Conservation (phyloP, 2,329 filamentous ascomycete genomes). For the Penicillium sp. region DNA sequence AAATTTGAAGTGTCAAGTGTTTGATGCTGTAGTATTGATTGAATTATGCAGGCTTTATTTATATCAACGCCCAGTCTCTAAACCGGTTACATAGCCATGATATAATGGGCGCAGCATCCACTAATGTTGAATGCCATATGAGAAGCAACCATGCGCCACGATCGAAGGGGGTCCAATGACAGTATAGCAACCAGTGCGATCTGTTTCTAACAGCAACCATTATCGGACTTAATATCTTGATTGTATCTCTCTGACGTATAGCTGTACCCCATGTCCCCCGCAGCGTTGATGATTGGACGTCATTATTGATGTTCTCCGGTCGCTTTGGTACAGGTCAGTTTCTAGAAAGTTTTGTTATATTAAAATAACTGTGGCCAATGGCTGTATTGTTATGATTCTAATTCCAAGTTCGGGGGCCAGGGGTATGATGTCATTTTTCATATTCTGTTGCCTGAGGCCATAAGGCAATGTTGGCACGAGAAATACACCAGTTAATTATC, state of each 20-base stretch:
- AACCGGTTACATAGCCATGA: slow-evolving; percentile 19
- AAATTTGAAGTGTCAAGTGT: neutral
- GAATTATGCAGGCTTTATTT: neutral
- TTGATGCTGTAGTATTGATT: neutral
- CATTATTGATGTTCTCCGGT: slow-evolving; percentile 7
- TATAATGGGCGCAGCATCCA: slow-evolving; percentile 19
- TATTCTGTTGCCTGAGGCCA: neutral
- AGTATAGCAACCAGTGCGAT: neutral
- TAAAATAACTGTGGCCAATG: slow-evolving; percentile 1
- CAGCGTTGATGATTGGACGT: neutral
- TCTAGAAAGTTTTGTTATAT: slow-evolving; percentile 7
- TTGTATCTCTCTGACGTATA: slow-evolving; percentile 17
- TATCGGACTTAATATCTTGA: neutral
- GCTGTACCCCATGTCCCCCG: neutral
- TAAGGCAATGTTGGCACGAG: too few relatives aligned
- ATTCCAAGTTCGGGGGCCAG: neutral
- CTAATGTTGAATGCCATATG: neutral
- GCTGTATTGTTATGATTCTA: neutral
- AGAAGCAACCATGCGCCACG: neutral
- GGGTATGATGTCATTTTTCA: slow-evolving; percentile 18
- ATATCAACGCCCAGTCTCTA: slow-evolving; percentile 1
- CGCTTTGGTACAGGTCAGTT: neutral
- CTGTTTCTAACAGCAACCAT: neutral
- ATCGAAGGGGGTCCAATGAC: neutral
- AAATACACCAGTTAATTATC: too few relatives aligned